A percentile compares a stretch with the other conserved stretches of the same genome.
Conservation (phyloP, 768 basidiomycete species). For the Mycena sanguinolenta region DNA sequence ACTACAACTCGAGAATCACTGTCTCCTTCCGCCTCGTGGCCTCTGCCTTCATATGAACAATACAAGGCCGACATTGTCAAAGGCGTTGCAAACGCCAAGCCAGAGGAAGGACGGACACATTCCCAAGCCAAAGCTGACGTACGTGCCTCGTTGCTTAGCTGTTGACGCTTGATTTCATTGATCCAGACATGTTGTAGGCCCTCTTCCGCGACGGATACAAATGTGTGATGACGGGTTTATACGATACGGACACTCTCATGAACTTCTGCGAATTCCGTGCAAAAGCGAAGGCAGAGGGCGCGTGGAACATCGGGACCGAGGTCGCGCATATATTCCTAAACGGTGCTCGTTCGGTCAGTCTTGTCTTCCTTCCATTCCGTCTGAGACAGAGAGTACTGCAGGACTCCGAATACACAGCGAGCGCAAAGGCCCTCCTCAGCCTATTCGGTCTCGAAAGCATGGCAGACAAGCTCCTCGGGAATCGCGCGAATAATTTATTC, state of each 20-base stretch:
- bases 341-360: constrained; percentile 9
- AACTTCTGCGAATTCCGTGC: constrained; percentile 9
- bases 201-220: constrained; percentile 32
- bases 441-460: constrained; percentile 19
- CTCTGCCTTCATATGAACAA: constrained; percentile 20
- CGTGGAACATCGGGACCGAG: constrained; percentile 1
- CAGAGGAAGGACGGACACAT: neutral
- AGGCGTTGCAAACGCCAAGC: neutral
- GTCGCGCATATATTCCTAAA: constrained; percentile 33
- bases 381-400: neutral
- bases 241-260: constrained; percentile 14
- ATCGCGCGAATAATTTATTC: constrained; percentile 22
- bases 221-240: constrained; percentile 32
- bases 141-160: neutral
- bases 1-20: too few relatives aligned
- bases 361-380: neutral
- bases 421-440: constrained; percentile 21
- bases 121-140: constrained; percentile 13
- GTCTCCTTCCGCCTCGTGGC: neutral
- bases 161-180: neutral
- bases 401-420: constrained; percentile 3
- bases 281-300: neutral
- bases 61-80: constrained; percentile 7
- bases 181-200: constrained; percentile 16
- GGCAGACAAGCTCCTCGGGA: constrained; percentile 7